These are phyloP conservation scores for Oryza meyeriana DNA, from an alignment of 176 grass and related monocot genomes.

Conservation along the genomic window DNA sequence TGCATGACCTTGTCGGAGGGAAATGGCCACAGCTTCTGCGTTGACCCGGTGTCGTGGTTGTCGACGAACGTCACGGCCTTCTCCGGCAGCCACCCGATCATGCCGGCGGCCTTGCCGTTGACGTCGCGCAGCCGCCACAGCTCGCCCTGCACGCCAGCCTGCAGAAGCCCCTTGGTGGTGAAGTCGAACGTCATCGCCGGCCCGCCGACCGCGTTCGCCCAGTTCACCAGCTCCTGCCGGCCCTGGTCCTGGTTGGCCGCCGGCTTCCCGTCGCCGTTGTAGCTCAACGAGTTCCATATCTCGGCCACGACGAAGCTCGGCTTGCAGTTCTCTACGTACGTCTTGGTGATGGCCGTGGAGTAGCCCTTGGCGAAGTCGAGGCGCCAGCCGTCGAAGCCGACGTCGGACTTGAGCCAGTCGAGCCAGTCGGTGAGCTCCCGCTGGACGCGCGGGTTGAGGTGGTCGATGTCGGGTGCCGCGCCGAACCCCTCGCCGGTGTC, in stretches of 20 bases:
- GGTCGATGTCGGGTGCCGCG: constrained; percentile 69
- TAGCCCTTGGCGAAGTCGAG: constrained; percentile 81
- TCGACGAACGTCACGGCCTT: constrained; percentile 76
- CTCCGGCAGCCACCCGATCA: constrained; percentile 78
- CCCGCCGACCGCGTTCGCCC: constrained; percentile 41
- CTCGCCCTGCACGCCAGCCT: constrained; percentile 68
- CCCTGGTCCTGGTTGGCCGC: constrained; percentile 47
- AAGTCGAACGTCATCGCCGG: constrained; percentile 70
- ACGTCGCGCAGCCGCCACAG: constrained; percentile 60
- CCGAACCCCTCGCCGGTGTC: constrained; percentile 62
- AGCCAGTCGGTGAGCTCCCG: constrained; percentile 69
- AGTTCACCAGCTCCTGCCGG: constrained; percentile 61
- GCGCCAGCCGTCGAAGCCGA: constrained; percentile 79
- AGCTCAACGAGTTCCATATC: constrained; percentile 62
- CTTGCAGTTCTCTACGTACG: constrained; percentile 34
- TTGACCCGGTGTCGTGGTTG: constrained; percentile 79
- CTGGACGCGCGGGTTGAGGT: constrained; percentile 64
- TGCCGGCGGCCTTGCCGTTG: constrained; percentile 54
- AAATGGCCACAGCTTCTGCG: constrained; percentile 71
- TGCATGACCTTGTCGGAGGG: constrained; percentile 75
- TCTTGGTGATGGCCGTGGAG: constrained; percentile 42
- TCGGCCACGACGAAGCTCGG: constrained; percentile 63
- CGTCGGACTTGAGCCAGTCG: constrained; percentile 57
- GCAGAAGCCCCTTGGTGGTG: constrained; percentile 72
- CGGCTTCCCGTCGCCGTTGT: constrained; percentile 51